These are phyloP conservation scores for Calvatia gigantea DNA, from an alignment of 768 basidiomycete genomes.

Conservation along the genomic window DNA sequence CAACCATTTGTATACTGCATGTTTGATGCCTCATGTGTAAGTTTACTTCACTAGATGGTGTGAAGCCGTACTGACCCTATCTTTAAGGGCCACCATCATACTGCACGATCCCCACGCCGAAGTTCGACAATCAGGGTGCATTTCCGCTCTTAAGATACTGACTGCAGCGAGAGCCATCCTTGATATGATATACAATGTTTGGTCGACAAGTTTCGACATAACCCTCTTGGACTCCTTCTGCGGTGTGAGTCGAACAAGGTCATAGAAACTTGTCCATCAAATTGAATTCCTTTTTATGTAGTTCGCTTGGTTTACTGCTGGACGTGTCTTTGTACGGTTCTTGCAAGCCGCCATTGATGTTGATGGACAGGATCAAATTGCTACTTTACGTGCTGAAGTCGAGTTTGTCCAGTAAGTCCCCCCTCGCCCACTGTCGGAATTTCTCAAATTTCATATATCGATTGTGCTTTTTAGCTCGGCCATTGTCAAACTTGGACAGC, in stretches of 20 bases:
- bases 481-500: constrained; percentile 59
- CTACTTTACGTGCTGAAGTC: constrained; percentile 57
- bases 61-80: constrained; percentile 6
- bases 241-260: constrained; percentile 39
- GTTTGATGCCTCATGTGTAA: constrained; percentile 41
- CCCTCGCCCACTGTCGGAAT: neutral
- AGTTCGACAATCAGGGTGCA: constrained; percentile 52
- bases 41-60: constrained; percentile 9
- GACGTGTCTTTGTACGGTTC: constrained; percentile 64
- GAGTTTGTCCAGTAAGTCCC: constrained; percentile 61
- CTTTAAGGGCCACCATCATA: constrained; percentile 57
- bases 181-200: constrained; percentile 62
- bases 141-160: constrained; percentile 67
- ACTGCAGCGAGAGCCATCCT: constrained; percentile 63
- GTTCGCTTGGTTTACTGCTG: constrained; percentile 71
- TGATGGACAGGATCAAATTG: constrained; percentile 52
- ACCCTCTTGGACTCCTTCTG: constrained; percentile 69
- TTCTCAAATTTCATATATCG: constrained; percentile 1
- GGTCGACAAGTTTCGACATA: constrained; percentile 70
- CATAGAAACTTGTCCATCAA: neutral
- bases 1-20: constrained; percentile 50
- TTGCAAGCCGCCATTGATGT: constrained; percentile 59
- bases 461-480: constrained; percentile 39
- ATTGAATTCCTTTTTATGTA: constrained; percentile 19
- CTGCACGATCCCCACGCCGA: constrained; percentile 77